phyloP scores from a whole-genome alignment of 192 early-diverging fungal genomes.

The Allomyces javanicus region DNA sequence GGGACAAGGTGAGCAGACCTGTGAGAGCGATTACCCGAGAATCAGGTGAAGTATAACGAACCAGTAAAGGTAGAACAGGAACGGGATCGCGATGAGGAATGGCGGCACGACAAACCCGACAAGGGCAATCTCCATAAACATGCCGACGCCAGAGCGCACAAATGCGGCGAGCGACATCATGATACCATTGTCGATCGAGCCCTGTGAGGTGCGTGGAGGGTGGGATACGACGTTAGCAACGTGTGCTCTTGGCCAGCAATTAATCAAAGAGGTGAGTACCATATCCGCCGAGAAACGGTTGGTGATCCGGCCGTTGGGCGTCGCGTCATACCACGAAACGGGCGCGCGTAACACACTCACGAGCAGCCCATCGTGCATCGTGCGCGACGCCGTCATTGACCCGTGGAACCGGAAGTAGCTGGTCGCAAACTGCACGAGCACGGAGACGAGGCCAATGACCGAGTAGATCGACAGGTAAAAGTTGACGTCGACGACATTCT shows the following conservation, averaged over 20 bases:
- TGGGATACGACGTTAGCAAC: slow-evolving; percentile 65
- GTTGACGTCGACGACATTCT: not conserved
- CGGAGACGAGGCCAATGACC: slow-evolving; percentile 6
- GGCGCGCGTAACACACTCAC: slow-evolving; percentile 39
- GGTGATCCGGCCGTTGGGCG: slow-evolving; percentile 66
- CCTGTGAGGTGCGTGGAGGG: slow-evolving; percentile 74
- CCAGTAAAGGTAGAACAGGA: slow-evolving; percentile 35
- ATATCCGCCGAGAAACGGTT: slow-evolving; percentile 6
- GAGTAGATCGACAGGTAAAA: not conserved
- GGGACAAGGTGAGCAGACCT: no score
- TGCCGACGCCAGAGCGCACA: slow-evolving; percentile 25
- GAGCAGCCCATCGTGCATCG: slow-evolving; percentile 33
- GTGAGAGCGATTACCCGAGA: no score
- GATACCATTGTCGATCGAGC: slow-evolving; percentile 37
- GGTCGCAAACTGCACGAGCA: slow-evolving; percentile 16
- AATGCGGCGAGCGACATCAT: slow-evolving; percentile 28
- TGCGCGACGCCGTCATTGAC: slow-evolving; percentile 33
- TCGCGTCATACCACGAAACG: slow-evolving; percentile 75
- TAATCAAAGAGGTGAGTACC: not conserved
- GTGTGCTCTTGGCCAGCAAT: slow-evolving; percentile 5
- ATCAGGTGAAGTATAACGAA: not conserved
- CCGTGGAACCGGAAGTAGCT: slow-evolving; percentile 21
- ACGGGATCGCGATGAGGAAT: slow-evolving; percentile 44
- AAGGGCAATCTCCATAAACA: slow-evolving; percentile 33
- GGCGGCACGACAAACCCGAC: slow-evolving; percentile 45